Percentiles rank a stretch among this genome's conserved stretches.
Conservation (phyloP, 2,329 filamentous ascomycete genomes). For the Colletotrichum ledebouriae region DNA sequence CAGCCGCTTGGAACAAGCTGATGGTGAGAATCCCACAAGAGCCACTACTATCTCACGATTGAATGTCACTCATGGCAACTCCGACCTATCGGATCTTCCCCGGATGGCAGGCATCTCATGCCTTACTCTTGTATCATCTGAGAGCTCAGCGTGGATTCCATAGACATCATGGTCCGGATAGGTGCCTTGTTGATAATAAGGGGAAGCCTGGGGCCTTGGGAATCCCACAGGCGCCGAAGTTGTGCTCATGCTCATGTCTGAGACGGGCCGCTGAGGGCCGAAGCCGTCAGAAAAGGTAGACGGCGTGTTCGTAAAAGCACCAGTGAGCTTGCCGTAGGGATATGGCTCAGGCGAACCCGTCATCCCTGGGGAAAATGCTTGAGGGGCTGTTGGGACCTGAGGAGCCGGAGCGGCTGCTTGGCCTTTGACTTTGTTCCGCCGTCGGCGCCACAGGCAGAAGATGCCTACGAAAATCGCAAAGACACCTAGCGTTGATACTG, state of each 20-base stretch:
- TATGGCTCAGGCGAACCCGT: neutral
- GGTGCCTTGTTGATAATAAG: neutral
- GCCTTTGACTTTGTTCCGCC: neutral
- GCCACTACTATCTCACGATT: no score
- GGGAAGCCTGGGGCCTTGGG: neutral
- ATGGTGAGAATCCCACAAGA: no score
- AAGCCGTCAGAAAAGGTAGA: neutral
- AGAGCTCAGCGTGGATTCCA: constrained; percentile 16
- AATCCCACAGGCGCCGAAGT: constrained; percentile 26
- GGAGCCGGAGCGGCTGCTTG: neutral
- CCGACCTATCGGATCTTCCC: constrained; percentile 7
- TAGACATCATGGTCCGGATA: neutral
- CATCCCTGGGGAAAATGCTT: neutral
- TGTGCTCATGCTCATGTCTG: neutral
- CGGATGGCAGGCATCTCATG: constrained; percentile 35
- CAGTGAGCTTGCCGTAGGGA: constrained; percentile 14
- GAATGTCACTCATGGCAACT: constrained; percentile 1
- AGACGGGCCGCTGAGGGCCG: neutral
- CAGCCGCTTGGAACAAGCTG: no score
- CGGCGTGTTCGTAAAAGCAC: neutral
- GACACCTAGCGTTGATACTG: neutral
- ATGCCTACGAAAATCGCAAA: neutral
- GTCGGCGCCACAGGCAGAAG: constrained; percentile 16
- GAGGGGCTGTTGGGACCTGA: neutral
- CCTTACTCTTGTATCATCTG: constrained; percentile 15